Conservation (phyloP, 2,329 filamentous ascomycete species). For the Fonsecaea erecta region DNA sequence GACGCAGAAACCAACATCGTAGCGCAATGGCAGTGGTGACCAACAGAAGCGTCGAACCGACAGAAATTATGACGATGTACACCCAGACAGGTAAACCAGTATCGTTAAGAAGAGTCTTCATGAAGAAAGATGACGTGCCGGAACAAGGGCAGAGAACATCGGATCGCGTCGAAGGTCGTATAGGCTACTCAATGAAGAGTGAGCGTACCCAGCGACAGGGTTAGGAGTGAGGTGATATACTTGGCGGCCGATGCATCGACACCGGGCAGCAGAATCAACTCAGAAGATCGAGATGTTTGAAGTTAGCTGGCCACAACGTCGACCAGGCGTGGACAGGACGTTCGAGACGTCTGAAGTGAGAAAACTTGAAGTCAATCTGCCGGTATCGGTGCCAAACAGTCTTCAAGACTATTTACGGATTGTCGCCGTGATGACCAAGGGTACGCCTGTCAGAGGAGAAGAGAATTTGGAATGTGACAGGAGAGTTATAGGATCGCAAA, state of each 20-base stretch:
- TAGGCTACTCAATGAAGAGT: neutral
- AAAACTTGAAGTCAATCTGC: neutral
- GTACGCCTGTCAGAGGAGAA: conserved; percentile 19
- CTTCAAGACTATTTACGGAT: neutral
- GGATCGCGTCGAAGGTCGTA: conserved; percentile 6
- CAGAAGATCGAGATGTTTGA: neutral
- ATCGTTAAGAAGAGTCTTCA: conserved; percentile 35
- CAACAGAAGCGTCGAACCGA: conserved; percentile 33
- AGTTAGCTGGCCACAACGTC: neutral
- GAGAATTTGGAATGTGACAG: conserved; percentile 12
- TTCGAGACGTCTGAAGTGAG: neutral
- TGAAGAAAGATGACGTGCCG: conserved; percentile 24
- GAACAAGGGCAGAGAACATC: conserved; percentile 21
- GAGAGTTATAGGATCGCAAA: neutral
- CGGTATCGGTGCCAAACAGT: conserved; percentile 3
- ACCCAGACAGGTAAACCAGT: conserved; percentile 36
- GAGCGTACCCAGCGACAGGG: neutral
- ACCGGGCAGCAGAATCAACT: neutral
- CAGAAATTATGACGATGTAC: conserved; percentile 36
- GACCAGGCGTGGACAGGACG: neutral
- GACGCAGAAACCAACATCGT: conserved; percentile 29
- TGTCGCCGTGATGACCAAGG: conserved; percentile 1
- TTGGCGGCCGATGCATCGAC: conserved; percentile 11
- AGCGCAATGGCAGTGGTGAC: conserved; percentile 22
- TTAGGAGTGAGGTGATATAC: neutral